These are phyloP conservation scores for Prunus mira DNA, from an alignment of 306 rosid genomes.

Conservation along the genomic window DNA sequence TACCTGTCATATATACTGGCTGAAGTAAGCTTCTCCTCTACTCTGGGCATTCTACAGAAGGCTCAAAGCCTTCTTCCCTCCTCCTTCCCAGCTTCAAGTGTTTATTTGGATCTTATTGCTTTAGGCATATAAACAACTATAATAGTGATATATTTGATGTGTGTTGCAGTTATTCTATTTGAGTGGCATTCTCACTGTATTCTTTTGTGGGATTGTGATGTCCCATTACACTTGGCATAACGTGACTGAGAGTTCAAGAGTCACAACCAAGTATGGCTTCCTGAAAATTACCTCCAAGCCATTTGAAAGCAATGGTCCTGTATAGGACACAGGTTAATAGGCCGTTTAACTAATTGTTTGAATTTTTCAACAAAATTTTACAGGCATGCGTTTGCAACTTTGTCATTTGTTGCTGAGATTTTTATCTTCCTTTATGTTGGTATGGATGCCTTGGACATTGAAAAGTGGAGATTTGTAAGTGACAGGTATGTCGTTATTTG, in stretches of 20 bases:
- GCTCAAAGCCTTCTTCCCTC: slow-evolving; percentile 2
- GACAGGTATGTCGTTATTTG: slow-evolving; percentile 59
- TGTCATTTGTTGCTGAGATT: slow-evolving; percentile 85
- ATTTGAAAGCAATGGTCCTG: slow-evolving; percentile 18
- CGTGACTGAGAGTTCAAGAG: slow-evolving; percentile 89
- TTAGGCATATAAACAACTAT: neutral
- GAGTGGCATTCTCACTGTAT: slow-evolving; percentile 97
- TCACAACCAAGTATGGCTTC: slow-evolving; percentile 76
- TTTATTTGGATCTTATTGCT: slow-evolving; percentile 5
- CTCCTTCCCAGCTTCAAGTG: slow-evolving; percentile 1
- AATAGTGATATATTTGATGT: slow-evolving; percentile 19
- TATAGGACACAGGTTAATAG: slow-evolving; percentile 9
- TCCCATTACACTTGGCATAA: slow-evolving; percentile 99
- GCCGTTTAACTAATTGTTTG: slow-evolving; percentile 8
- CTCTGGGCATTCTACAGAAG: neutral
- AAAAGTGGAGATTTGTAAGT: slow-evolving; percentile 90
- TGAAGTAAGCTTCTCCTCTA: slow-evolving; percentile 62
- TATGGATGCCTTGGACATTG: slow-evolving; percentile 99
- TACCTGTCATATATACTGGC: slow-evolving; percentile 96
- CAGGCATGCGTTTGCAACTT: slow-evolving; percentile 95
- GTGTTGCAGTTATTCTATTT: slow-evolving; percentile 72
- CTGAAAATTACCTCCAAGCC: slow-evolving; percentile 17
- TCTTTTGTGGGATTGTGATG: slow-evolving; percentile 98
- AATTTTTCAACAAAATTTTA: slow-evolving; percentile 15
- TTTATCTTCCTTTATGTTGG: slow-evolving; percentile 98